phyloP scores from a whole-genome alignment of 148 eudicot species.

The Rhododendron williamsianum region DNA sequence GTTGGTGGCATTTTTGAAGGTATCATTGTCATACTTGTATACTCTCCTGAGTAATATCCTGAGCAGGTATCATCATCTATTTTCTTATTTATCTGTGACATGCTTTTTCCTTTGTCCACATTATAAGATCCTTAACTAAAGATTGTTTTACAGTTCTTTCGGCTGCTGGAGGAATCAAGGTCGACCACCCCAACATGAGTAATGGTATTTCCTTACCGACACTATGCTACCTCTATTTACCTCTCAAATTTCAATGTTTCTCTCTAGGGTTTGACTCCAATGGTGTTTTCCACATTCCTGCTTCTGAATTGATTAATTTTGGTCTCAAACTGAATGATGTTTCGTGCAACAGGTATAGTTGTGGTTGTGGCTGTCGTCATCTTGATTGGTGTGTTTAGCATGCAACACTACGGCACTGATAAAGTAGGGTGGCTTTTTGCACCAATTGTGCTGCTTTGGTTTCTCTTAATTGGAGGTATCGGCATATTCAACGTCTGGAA shows the following conservation, averaged over 20 bases:
- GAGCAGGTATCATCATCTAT: background rate
- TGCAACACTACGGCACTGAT: constrained; percentile 95
- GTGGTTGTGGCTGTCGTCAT: constrained; percentile 80
- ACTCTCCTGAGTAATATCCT: background rate
- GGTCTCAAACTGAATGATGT: constrained; percentile 9
- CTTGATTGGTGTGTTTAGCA: constrained; percentile 81
- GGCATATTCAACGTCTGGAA: constrained; percentile 80
- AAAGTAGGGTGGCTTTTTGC: constrained; percentile 98
- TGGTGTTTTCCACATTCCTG: background rate
- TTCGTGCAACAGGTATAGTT: constrained; percentile 61
- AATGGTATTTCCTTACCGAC: constrained; percentile 38
- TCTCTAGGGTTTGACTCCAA: background rate
- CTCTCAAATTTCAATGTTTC: background rate
- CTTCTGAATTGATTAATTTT: background rate
- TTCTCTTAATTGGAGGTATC: constrained; percentile 85
- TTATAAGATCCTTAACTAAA: constrained; percentile 8
- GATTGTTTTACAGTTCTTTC: constrained; percentile 65
- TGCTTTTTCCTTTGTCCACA: background rate
- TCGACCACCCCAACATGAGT: constrained; percentile 79
- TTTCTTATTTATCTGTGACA: background rate
- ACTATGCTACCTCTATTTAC: background rate
- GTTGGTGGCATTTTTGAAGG: background rate
- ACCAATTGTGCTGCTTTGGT: constrained; percentile 88
- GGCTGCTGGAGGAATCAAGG: constrained; percentile 91
- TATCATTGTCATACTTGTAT: background rate